Base-by-base conservation (phyloP, 768 basidiomycete species). In the Kwoniella dendrophila region DNA sequence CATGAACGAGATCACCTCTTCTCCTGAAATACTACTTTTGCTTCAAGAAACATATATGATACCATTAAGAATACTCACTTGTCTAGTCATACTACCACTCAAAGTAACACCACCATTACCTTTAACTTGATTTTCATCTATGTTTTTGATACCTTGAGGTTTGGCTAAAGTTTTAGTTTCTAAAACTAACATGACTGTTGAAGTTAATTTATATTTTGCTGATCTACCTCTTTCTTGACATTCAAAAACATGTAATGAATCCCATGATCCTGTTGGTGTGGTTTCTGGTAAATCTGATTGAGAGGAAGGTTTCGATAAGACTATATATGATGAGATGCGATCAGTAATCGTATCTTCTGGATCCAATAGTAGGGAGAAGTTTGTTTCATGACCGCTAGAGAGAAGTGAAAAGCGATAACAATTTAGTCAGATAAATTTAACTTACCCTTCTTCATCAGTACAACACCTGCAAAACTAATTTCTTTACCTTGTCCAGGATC, bases 181-280 rank as follows among this genome's bases (percentile, higher is more conserved):
- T 29, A 99, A 85, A 68, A 93, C 90, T 18, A 99, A 87, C 91
- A 98, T 95, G 56, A 98, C 86, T 1, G 96, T 98, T 43, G 92
- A 94, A 1, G 96, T 98, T 54, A 99, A 83, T 81, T 97, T 97
- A 82, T 98, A 99, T 72, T 92, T 92, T 3, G 95, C 93, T 69
- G 90, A 87, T 50, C 95, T 85, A 4, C 90, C 93, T 45, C 93
- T 86, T 75, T 96, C 93, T n/a, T 85, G 84, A 1, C 90, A 85
- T 79, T 99, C 96, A 69, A 99, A 97, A 54, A 98, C 95, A 75
- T 99, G 96, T 64, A 99, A 92, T 1, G 93, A 95, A 76, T 99
- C 94, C 96, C 96, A 99, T 56, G 91, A 88, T 24, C 92, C 92
- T 0, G 88, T 85, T 8, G 73, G 71, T 1, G 66, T 59, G 2